Evolutionary conservation across 2,329 filamentous ascomycete genomes (phyloP).

Genomic region (Beauveria medogensis): DNA sequence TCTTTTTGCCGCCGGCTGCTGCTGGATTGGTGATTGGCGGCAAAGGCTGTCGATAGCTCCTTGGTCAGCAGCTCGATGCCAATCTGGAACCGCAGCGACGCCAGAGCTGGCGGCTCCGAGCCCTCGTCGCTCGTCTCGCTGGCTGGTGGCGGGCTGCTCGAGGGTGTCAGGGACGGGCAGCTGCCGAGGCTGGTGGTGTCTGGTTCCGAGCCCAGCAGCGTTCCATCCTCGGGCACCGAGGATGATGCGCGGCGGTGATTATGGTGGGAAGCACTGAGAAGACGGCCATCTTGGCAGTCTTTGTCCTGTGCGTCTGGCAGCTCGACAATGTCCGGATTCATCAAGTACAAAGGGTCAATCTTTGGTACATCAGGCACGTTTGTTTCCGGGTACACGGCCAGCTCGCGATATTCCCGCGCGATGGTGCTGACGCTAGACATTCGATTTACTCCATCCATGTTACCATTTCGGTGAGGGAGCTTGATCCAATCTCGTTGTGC

Average conservation of each 20-base stretch:
- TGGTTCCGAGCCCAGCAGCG: constrained; percentile 39
- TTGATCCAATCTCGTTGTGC: constrained; percentile 15
- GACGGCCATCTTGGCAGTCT: neutral
- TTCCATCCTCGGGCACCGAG: constrained; percentile 36
- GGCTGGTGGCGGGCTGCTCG: neutral
- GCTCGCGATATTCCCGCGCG: constrained; percentile 41
- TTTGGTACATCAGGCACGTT: neutral
- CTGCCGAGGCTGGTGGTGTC: constrained; percentile 22
- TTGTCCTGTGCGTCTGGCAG: constrained; percentile 15
- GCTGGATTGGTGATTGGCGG: constrained; percentile 15
- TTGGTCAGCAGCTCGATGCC: constrained; percentile 42
- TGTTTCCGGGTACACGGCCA: constrained; percentile 30
- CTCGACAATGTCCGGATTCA: neutral
- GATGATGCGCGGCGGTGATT: constrained; percentile 17
- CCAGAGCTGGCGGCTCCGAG: neutral
- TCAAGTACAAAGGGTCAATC: neutral
- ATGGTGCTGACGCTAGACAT: constrained; percentile 39
- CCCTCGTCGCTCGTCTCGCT: neutral
- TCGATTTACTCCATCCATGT: constrained; percentile 21
- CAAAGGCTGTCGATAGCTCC: constrained; percentile 38
- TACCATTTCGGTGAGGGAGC: neutral
- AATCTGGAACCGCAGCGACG: constrained; percentile 36
- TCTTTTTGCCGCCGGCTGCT: constrained; percentile 13
- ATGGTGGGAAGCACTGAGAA: neutral
- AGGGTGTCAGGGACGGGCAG: constrained; percentile 4